phyloP scores from a whole-genome alignment of 768 basidiomycete species.

The Chalciporus piperatus region DNA sequence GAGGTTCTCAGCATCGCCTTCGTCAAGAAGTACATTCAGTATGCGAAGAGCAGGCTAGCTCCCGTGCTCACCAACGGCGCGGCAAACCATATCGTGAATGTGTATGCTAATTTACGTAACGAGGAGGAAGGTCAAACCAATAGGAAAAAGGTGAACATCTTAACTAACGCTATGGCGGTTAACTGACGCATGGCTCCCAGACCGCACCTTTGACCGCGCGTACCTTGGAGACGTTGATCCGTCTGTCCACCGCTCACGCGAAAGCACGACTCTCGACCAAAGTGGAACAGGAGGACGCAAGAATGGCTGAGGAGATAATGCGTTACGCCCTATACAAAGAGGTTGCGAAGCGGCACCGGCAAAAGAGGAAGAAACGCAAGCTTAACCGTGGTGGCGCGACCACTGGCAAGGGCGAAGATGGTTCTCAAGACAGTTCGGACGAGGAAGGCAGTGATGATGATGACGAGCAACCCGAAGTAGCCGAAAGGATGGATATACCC shows the following conservation, averaged over 20 bases:
- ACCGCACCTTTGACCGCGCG: conserved; percentile 97
- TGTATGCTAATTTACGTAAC: conserved; percentile 89
- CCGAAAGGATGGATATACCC: conserved; percentile 52
- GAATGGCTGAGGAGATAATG: conserved; percentile 90
- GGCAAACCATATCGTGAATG: conserved; percentile 89
- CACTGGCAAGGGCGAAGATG: conserved; percentile 54
- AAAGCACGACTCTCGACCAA: conserved; percentile 87
- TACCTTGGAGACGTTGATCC: conserved; percentile 97
- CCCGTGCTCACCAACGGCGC: conserved; percentile 91
- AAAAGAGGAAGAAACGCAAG: conserved; percentile 81
- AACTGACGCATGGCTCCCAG: conserved; percentile 39
- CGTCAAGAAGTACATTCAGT: conserved; percentile 98
- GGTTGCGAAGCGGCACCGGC: conserved; percentile 72
- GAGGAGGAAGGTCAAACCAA: conserved; percentile 84
- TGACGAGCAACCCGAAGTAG: conserved; percentile 35
- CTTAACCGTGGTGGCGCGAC: conserved; percentile 64
- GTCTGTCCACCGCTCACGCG: conserved; percentile 96
- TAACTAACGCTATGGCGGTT: not conserved
- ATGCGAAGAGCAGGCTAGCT: conserved; percentile 84
- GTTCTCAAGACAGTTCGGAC: conserved; percentile 33
- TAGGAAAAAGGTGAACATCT: conserved; percentile 65
- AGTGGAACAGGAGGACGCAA: conserved; percentile 83
- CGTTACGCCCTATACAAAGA: conserved; percentile 98
- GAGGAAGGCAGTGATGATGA: conserved; percentile 50
- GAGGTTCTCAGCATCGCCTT: conserved; percentile 92